A percentile compares a stretch with the other conserved stretches of the same genome.
These are phyloP conservation scores for Kalaharituber pfeilii DNA, from an alignment of 2,329 filamentous ascomycete genomes.

Conservation along the genomic window DNA sequence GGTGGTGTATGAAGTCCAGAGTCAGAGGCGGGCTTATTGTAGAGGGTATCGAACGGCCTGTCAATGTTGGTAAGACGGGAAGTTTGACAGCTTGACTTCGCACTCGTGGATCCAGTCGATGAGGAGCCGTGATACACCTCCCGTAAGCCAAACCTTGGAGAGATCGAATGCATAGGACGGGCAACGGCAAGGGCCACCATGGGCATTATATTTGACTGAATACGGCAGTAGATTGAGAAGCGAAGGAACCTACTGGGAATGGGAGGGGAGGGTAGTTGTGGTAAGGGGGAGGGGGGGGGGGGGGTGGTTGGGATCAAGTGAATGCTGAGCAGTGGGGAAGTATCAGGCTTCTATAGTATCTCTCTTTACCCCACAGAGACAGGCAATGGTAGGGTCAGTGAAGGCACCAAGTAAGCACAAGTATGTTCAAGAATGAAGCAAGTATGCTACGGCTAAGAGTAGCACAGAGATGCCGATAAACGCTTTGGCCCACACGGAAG, in stretches of 20 bases:
- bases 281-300: not conserved
- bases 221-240: not conserved
- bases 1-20: slow-evolving; percentile 15
- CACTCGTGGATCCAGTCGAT: slow-evolving; percentile 4
- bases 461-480: not conserved
- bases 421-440: not conserved
- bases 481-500: not conserved
- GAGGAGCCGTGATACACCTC: not conserved
- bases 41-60: slow-evolving; percentile 2
- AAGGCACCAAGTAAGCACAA: not conserved
- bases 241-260: not conserved
- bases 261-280: not conserved
- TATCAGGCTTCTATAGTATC: not conserved
- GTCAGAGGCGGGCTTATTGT: slow-evolving; percentile 2
- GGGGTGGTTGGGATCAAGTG: not conserved
- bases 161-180: not conserved
- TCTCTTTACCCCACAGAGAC: not conserved
- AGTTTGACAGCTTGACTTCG: slow-evolving; percentile 7
- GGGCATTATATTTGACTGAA: slow-evolving; percentile 1
- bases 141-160: not conserved
- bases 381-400: not conserved
- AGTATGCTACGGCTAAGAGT: not conserved
- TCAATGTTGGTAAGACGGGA: not conserved
- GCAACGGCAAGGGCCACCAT: not conserved
- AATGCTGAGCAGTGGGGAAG: not conserved